These are phyloP conservation scores for Geotrichum klebahnii DNA, from an alignment of 1,139 yeast species.

Conservation along the genomic window DNA sequence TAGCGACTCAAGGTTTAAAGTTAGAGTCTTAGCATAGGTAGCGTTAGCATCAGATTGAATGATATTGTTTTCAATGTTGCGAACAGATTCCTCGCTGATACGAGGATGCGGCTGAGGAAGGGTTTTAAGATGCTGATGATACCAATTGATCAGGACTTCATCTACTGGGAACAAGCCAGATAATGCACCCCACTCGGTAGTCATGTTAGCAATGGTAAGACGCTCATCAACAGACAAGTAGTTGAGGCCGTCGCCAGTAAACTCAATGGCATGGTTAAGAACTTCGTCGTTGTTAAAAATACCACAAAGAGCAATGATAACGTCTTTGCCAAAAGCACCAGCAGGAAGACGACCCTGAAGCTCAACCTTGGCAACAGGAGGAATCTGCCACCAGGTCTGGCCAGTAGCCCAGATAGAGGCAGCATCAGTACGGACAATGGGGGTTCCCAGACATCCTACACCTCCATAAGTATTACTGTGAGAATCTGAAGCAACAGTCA, in stretches of 20 bases:
- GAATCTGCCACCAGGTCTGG: constrained; percentile 99
- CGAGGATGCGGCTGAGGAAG: constrained; percentile 85
- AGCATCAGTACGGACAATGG: constrained; percentile 96
- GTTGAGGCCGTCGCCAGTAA: constrained; percentile 79
- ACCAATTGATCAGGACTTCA: constrained; percentile 68
- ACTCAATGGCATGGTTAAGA: constrained; percentile 94
- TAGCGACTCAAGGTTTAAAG: constrained; percentile 73
- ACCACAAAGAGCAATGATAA: constrained; percentile 93
- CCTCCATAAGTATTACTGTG: constrained; percentile 99
- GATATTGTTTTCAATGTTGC: constrained; percentile 43
- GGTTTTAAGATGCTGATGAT: constrained; percentile 58
- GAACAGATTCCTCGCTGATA: constrained; percentile 59
- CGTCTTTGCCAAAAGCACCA: constrained; percentile 95
- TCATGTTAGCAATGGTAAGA: constrained; percentile 95
- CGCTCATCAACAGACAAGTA: constrained; percentile 82
- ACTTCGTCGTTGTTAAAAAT: constrained; percentile 93
- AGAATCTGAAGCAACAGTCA: constrained; percentile 95
- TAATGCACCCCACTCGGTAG: constrained; percentile 99
- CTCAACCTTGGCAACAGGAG: constrained; percentile 95
- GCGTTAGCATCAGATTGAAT: constrained; percentile 68
- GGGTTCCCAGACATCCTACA: constrained; percentile 90
- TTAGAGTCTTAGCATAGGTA: constrained; percentile 78
- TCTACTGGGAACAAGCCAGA: constrained; percentile 97
- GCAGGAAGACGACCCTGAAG: constrained; percentile 72
- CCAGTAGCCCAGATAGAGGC: constrained; percentile 99